Evolutionary conservation across 306 rosid species (phyloP).

Genomic region (Quercus bicolor): DNA sequence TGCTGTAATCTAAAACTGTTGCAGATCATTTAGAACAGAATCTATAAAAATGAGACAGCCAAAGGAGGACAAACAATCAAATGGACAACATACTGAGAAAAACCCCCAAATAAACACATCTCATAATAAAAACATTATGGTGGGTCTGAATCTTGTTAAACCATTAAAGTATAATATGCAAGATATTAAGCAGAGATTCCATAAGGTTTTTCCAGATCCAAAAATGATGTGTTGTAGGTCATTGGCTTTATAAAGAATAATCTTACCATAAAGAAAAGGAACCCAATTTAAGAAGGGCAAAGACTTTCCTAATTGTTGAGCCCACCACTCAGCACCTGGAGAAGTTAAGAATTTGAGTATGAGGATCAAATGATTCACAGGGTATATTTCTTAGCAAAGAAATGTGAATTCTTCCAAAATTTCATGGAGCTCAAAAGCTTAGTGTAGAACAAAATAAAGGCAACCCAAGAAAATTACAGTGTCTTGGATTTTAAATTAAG

Average conservation of each 20-base stretch:
- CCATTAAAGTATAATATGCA: neutral
- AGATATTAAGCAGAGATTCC: neutral
- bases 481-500: conserved; percentile 3
- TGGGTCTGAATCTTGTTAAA: neutral
- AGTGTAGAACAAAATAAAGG: neutral
- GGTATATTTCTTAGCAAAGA: neutral
- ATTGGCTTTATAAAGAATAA: conserved; percentile 1
- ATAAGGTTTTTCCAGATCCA: conserved; percentile 9
- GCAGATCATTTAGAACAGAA: neutral
- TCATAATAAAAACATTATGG: neutral
- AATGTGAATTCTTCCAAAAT: neutral
- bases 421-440: neutral
- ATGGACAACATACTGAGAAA: neutral
- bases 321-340: conserved; percentile 96
- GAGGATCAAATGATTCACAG: neutral
- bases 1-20: neutral
- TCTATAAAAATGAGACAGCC: neutral
- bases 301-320: conserved; percentile 64
- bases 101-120: neutral
- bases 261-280: conserved; percentile 62
- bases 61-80: neutral
- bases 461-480: neutral
- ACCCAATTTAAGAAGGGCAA: conserved; percentile 74
- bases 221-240: conserved; percentile 2
- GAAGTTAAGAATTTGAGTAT: conserved; percentile 3